phyloP scores from a whole-genome alignment of 1,284 basidiomycete species.

The Boletus smithii region DNA sequence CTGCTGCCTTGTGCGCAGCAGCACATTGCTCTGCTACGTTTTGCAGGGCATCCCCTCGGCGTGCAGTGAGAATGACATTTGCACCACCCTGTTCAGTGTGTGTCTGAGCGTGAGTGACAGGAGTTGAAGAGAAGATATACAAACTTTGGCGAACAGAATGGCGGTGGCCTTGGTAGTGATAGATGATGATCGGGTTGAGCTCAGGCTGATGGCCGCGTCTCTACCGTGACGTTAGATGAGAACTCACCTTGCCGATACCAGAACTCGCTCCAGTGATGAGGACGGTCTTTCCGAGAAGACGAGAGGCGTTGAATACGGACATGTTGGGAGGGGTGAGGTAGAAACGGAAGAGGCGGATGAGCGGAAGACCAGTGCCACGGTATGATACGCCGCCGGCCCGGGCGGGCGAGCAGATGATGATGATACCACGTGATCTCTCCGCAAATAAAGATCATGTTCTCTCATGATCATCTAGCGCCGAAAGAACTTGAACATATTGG shows the following conservation, averaged over 20 bases:
- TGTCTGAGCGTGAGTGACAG: constrained; percentile 2
- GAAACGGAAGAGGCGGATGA: not conserved
- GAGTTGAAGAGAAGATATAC: constrained; percentile 5
- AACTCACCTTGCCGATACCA: constrained; percentile 73
- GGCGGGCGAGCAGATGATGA: no score
- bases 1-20: constrained; percentile 68
- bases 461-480: no score
- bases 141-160: constrained; percentile 77
- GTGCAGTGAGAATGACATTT: constrained; percentile 73
- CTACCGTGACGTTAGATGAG: not conserved
- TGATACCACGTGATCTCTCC: no score
- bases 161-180: constrained; percentile 63
- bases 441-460: no score
- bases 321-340: constrained; percentile 37
- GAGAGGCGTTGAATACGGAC: constrained; percentile 76
- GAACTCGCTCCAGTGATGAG: constrained; percentile 84
- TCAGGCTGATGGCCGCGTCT: not conserved
- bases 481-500: no score
- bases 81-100: constrained; percentile 58
- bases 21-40: constrained; percentile 63
- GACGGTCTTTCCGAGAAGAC: constrained; percentile 80
- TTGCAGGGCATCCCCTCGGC: constrained; percentile 62
- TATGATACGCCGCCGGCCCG: no score
- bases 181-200: constrained; percentile 4
- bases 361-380: no score